Percentiles rank a stretch among this genome's conserved stretches.
These are phyloP conservation scores for Colletotrichum kahawae DNA, from an alignment of 2,329 filamentous ascomycete genomes.

Conservation along the genomic window DNA sequence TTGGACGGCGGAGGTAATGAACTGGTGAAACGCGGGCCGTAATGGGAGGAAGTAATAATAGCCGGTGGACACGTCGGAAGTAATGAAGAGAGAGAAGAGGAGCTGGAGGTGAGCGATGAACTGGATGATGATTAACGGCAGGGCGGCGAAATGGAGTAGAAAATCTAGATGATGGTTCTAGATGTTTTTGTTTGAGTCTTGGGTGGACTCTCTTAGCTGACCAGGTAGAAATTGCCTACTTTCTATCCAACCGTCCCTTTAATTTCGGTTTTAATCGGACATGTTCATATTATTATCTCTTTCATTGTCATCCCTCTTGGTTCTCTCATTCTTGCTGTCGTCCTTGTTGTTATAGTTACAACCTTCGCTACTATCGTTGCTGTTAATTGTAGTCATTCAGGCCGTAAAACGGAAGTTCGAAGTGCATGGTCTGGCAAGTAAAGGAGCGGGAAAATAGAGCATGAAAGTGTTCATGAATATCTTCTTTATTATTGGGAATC, in stretches of 20 bases:
- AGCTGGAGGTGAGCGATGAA: not conserved
- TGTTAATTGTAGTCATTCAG: not conserved
- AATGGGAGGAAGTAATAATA: not conserved
- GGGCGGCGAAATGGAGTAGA: not conserved
- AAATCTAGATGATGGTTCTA: not conserved
- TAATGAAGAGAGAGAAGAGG: not conserved
- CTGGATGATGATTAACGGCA: not conserved
- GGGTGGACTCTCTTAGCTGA: not conserved
- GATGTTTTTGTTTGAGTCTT: not conserved
- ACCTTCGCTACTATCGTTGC: not conserved
- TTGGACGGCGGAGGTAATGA: not conserved
- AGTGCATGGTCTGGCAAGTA: not conserved
- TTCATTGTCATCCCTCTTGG: too few species aligned
- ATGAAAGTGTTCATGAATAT: not conserved
- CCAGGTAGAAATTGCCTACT: not conserved
- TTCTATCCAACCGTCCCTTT: not conserved
- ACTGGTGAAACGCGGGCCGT: not conserved
- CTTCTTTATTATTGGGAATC: not conserved
- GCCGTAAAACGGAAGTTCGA: not conserved
- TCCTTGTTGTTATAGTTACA: too few species aligned
- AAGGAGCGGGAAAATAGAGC: not conserved
- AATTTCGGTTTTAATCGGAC: accelerated
- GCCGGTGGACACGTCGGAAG: not conserved
- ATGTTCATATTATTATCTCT: accelerated
- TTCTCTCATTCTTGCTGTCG: too few species aligned